Conservation (phyloP, 352 stramenopile genomes). For the Phytopythium mirpurense region DNA sequence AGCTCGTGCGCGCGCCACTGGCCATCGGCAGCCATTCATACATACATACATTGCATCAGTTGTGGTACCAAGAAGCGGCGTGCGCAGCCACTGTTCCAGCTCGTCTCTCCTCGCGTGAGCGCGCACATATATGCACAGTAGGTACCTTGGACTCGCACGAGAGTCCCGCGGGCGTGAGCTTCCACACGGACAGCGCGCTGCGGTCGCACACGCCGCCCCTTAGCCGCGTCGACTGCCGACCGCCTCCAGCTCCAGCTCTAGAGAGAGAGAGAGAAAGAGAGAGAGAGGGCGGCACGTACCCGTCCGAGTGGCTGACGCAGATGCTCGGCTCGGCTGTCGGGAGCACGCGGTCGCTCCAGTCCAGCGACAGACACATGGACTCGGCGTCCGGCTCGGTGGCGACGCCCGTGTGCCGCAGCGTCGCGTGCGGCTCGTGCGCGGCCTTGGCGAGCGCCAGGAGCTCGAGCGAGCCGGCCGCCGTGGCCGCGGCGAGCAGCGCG, state of each 20-base stretch:
- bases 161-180: constrained; percentile 26
- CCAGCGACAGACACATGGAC: constrained; percentile 80
- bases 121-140: no score
- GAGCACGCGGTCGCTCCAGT: constrained; percentile 78
- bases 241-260: no score
- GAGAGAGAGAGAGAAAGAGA: no score
- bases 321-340: constrained; percentile 42
- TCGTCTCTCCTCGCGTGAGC: no score
- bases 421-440: background rate
- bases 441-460: constrained; percentile 38
- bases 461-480: constrained; percentile 57
- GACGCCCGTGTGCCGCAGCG: constrained; percentile 31
- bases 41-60: no score
- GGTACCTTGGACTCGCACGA: constrained; percentile 36
- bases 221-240: no score
- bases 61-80: no score
- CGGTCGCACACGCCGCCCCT: background rate
- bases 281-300: constrained; percentile 26
- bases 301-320: constrained; percentile 79
- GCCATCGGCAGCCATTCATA: background rate
- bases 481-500: constrained; percentile 56
- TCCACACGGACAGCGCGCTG: constrained; percentile 59
- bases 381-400: constrained; percentile 23
- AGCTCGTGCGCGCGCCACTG: constrained; percentile 76
- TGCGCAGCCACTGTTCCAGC: no score